Evolutionary conservation across 2,329 filamentous ascomycete species (phyloP).

Genomic region (Immersiporthe knoxdaviesiana): DNA sequence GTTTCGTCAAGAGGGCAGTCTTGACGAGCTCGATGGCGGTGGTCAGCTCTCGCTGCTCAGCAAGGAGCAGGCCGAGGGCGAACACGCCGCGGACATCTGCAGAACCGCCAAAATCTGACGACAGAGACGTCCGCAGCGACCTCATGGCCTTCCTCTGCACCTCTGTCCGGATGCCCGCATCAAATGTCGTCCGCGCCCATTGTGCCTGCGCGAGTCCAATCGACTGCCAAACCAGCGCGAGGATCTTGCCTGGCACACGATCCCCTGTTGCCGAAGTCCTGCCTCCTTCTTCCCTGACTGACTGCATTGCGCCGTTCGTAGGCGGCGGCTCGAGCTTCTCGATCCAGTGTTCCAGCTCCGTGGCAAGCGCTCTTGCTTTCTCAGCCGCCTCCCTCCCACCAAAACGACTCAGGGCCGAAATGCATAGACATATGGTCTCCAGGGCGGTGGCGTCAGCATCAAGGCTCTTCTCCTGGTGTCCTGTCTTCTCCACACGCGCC

Average conservation of each 20-base stretch:
- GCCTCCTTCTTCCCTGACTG: slow-evolving; percentile 31
- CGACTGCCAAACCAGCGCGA: slow-evolving; percentile 78
- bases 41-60: slow-evolving; percentile 80
- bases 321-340: slow-evolving; percentile 55
- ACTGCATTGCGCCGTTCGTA: slow-evolving; percentile 32
- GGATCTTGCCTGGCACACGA: slow-evolving; percentile 59
- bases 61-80: slow-evolving; percentile 80
- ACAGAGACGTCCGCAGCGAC: slow-evolving; percentile 73
- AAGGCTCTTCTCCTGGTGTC: slow-evolving; percentile 69
- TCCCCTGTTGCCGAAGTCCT: slow-evolving; percentile 32
- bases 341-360: slow-evolving; percentile 75
- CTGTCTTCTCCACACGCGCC: slow-evolving; percentile 78
- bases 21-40: slow-evolving; percentile 83
- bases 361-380: slow-evolving; percentile 73
- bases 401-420: slow-evolving; percentile 81
- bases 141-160: slow-evolving; percentile 79
- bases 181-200: slow-evolving; percentile 82
- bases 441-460: slow-evolving; percentile 80
- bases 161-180: slow-evolving; percentile 70
- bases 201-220: slow-evolving; percentile 85
- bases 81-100: slow-evolving; percentile 79
- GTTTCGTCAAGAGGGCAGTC: slow-evolving; percentile 68
- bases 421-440: slow-evolving; percentile 77
- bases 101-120: slow-evolving; percentile 65
- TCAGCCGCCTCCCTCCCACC: slow-evolving; percentile 75